These are phyloP conservation scores for Cercospora sojina DNA, from an alignment of 2,329 filamentous ascomycete species.

Conservation along the genomic window DNA sequence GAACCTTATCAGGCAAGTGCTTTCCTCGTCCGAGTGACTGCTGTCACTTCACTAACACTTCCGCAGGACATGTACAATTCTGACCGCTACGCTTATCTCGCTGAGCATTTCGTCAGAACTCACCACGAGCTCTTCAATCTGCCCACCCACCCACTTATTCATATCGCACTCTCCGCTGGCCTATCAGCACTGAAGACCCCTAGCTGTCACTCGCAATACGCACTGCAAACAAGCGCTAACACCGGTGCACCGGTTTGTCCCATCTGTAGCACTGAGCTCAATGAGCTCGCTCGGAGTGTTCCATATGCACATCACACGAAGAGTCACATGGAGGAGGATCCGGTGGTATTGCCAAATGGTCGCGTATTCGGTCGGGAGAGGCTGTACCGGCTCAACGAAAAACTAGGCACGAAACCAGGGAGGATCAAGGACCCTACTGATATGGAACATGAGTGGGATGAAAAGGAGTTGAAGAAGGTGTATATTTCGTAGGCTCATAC, in stretches of 20 bases:
- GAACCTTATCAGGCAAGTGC: conserved; percentile 59
- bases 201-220: conserved; percentile 73
- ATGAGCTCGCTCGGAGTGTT: conserved; percentile 81
- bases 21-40: not conserved
- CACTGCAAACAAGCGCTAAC: conserved; percentile 59
- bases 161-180: conserved; percentile 86
- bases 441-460: conserved; percentile 57
- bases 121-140: conserved; percentile 84
- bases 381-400: conserved; percentile 73
- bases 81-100: conserved; percentile 72
- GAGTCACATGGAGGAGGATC: conserved; percentile 85
- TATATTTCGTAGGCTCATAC: conserved; percentile 67
- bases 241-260: conserved; percentile 77
- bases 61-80: conserved; percentile 68
- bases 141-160: conserved; percentile 77
- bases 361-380: conserved; percentile 77
- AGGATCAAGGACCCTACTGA: conserved; percentile 77
- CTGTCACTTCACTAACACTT: conserved; percentile 33
- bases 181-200: conserved; percentile 95
- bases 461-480: conserved; percentile 73
- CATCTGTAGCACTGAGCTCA: conserved; percentile 93
- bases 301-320: conserved; percentile 95
- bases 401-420: conserved; percentile 66
- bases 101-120: conserved; percentile 76
- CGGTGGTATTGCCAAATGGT: conserved; percentile 82